Evolutionary conservation across 1,284 basidiomycete species (phyloP).

Genomic region (Rhodotorula sp.): DNA sequence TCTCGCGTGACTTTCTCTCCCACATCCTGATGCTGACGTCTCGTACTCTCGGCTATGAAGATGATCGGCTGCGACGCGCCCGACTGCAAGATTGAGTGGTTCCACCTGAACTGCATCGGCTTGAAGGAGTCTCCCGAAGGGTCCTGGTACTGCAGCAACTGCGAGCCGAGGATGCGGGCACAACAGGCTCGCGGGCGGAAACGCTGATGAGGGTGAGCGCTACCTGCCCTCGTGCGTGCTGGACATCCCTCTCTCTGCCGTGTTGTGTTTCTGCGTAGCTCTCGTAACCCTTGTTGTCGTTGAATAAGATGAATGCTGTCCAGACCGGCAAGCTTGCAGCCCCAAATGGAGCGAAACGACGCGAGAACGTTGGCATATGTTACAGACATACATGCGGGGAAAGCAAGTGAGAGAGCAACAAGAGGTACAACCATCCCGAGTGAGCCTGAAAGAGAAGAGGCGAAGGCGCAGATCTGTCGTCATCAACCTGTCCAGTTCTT

Average conservation of each 20-base stretch:
- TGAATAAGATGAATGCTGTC: no score
- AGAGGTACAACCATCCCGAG: conserved; percentile 1
- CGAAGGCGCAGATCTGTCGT: not conserved
- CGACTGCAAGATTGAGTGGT: conserved; percentile 44
- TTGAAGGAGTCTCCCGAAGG: conserved; percentile 69
- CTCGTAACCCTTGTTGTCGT: not conserved
- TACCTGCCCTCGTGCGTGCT: not conserved
- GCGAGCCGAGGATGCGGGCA: conserved; percentile 46
- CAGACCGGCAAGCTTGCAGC: no score
- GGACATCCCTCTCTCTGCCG: not conserved
- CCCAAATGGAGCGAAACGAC: no score
- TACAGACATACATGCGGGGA: conserved; percentile 6
- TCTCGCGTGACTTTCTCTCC: not conserved
- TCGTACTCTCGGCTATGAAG: conserved; percentile 5
- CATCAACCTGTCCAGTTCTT: conserved; percentile 12
- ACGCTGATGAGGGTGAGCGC: not conserved
- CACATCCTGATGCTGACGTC: not conserved
- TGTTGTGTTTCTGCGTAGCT: not conserved
- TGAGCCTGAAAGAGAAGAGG: not conserved
- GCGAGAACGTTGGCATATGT: no score
- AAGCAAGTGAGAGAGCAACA: conserved; percentile 2
- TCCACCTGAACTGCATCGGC: conserved; percentile 77
- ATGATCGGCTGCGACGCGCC: conserved; percentile 46
- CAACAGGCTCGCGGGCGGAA: conserved; percentile 17
- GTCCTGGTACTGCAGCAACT: conserved; percentile 75